phyloP scores from a whole-genome alignment of 352 stramenopile genomes.

The Pythium aquatile region DNA sequence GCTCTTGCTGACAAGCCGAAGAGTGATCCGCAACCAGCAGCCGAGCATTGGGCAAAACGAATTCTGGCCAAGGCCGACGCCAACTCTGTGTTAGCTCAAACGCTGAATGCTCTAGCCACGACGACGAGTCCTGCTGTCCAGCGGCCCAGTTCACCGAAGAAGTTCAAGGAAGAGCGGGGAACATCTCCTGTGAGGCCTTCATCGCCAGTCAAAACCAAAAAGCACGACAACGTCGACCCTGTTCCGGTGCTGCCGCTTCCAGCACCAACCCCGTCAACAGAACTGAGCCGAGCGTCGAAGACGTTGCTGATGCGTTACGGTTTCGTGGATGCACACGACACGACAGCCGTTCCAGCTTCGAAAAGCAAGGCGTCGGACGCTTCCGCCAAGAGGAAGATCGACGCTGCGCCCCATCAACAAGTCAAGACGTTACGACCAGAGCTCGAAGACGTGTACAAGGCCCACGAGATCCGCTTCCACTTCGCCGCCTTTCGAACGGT shows the following conservation, averaged over 20 bases:
- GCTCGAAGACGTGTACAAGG: constrained; percentile 71
- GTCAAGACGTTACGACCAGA: constrained; percentile 67
- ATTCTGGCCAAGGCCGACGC: constrained; percentile 53
- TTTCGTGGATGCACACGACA: constrained; percentile 67
- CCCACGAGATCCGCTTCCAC: constrained; percentile 89
- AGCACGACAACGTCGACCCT: background rate
- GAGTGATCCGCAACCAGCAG: constrained; percentile 20
- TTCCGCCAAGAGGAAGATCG: background rate
- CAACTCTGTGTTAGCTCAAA: constrained; percentile 56
- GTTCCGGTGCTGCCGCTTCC: constrained; percentile 6
- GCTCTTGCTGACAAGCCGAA: constrained; percentile 6
- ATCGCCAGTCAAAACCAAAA: constrained; percentile 21
- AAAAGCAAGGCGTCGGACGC: background rate
- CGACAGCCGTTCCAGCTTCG: background rate
- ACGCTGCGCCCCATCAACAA: background rate
- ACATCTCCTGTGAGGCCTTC: constrained; percentile 20
- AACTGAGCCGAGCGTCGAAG: constrained; percentile 83
- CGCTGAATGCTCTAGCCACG: constrained; percentile 55
- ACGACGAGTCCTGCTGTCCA: background rate
- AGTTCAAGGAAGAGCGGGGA: constrained; percentile 10
- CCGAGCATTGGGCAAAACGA: constrained; percentile 60
- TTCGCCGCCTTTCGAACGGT: constrained; percentile 82
- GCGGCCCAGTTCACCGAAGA: constrained; percentile 7
- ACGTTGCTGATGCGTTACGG: constrained; percentile 82
- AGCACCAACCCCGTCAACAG: constrained; percentile 28